Conservation (phyloP, 2,329 filamentous ascomycete species). For the Fusarium liriodendri region DNA sequence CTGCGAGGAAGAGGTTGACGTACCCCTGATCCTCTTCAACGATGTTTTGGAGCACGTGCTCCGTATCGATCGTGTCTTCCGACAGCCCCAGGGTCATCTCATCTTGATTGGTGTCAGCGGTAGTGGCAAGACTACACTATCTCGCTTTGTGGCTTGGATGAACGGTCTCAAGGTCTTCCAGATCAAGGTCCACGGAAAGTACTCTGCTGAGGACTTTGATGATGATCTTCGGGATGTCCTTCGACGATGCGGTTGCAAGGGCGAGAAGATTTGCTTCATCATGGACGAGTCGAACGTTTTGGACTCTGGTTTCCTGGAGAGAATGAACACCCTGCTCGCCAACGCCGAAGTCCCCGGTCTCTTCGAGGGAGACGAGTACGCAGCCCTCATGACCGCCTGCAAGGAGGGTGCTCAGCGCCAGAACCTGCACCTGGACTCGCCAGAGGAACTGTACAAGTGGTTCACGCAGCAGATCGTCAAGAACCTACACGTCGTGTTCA, state of each 20-base stretch:
- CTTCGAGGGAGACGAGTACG: slow-evolving; percentile 98
- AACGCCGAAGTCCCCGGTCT: slow-evolving; percentile 99
- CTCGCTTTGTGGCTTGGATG: slow-evolving; percentile 99
- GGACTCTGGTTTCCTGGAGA: slow-evolving; percentile 97
- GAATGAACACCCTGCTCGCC: slow-evolving; percentile 98
- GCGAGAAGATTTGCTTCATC: slow-evolving; percentile 99
- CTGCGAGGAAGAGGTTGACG: slow-evolving; percentile 99
- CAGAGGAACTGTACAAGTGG: slow-evolving; percentile 99
- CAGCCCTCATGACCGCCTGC: slow-evolving; percentile 98
- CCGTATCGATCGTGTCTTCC: slow-evolving; percentile 97
- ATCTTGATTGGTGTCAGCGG: slow-evolving; percentile 99
- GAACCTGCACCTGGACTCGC: slow-evolving; percentile 93
- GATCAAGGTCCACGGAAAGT: slow-evolving; percentile 99
- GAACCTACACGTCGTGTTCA: slow-evolving; percentile 99
- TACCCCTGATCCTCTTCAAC: slow-evolving; percentile 98
- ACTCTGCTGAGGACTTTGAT: slow-evolving; percentile 98
- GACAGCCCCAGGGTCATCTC: slow-evolving; percentile 96
- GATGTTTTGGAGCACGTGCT: slow-evolving; percentile 98
- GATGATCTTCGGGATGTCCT: slow-evolving; percentile 96
- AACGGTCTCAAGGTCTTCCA: slow-evolving; percentile 99
- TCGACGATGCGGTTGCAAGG: slow-evolving; percentile 93
- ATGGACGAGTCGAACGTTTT: slow-evolving; percentile 99
- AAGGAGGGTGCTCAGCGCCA: slow-evolving; percentile 98
- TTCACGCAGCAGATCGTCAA: slow-evolving; percentile 99
- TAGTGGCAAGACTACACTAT: slow-evolving; percentile 97